Evolutionary conservation across 1,139 yeast species (phyloP), one percentile per base, ranked within the genome.

Genomic region (Geotrichum klebahnii): DNA sequence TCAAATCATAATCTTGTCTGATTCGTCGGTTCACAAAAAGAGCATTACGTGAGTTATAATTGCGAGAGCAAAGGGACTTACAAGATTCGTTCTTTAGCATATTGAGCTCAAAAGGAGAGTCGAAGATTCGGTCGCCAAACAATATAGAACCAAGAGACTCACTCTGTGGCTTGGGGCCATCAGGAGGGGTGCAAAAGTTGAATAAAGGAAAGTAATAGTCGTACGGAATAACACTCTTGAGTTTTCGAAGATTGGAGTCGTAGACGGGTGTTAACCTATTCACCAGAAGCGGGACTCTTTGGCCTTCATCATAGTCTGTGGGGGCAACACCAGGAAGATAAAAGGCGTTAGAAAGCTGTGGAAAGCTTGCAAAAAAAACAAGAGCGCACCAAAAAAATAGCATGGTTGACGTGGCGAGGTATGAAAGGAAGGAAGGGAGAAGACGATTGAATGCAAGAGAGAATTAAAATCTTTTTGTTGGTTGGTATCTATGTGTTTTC

Each of bases 311-410:
- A 65, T 90, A 92, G 52, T 90, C 84, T 1, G 94, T 85, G 16
- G 98, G 97, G 0, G 97, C 95, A 28, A 89, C 94, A 10, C 97
- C 97, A 0, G 97, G 97, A 55, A 92, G 74, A 65, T 90, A 90
- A 69, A 90, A 90, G 2, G 82, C 95, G 46, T 64, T 59, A 16
- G 71, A 61, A 17, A 58, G 32, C 28, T 43, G 37, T 6, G 34
- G n/a, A 38, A 29, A 44, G 22, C 51, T 22, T 26, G 44, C 40
- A 20, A 48, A 32, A 16, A 48, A 9, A 19, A 42, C 42, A 24
- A 48, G 16, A 14, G 33, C 19, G 19, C 20, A 39, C n/a, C 23
- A 23, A 23, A 16, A 26, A n/a, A n/a, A n/a, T n/a, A n/a, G n/a
- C n/a, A n/a, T n/a, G n/a, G n/a, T n/a, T n/a, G n/a, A n/a, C n/a